phyloP scores from a whole-genome alignment of 2,329 filamentous ascomycete genomes.

The Aspergillus fumigatiaffinis region DNA sequence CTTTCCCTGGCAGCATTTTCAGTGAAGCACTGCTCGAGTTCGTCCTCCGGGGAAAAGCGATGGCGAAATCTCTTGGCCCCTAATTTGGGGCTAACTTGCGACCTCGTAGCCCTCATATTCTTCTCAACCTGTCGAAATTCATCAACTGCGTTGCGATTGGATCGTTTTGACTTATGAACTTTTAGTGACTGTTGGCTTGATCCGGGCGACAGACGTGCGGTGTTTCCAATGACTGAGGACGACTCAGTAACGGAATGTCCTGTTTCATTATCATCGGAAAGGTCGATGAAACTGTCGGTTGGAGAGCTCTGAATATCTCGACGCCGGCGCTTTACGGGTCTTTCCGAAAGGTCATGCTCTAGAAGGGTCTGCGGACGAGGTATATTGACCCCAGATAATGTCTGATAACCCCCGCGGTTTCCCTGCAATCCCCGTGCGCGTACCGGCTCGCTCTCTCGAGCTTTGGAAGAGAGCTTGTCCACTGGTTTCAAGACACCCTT shows the following conservation, averaged over 20 bases:
- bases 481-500: constrained; percentile 17
- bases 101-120: constrained; percentile 5
- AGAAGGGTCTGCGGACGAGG: constrained; percentile 9
- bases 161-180: constrained; percentile 2
- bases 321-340: constrained; percentile 29
- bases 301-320: constrained; percentile 13
- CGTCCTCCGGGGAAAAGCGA: constrained; percentile 7
- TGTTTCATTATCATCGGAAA: constrained; percentile 18
- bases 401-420: constrained; percentile 2
- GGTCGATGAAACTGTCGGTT: constrained; percentile 4
- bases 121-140: constrained; percentile 23
- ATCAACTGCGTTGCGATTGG: neutral
- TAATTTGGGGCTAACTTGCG: constrained; percentile 1
- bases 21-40: constrained; percentile 23
- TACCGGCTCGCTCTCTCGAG: constrained; percentile 31
- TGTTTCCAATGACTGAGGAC: constrained; percentile 6
- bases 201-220: constrained; percentile 16
- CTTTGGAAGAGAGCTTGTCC: constrained; percentile 22
- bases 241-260: constrained; percentile 3
- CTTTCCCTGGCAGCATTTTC: constrained; percentile 21
- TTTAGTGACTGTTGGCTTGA: constrained; percentile 16
- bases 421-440: constrained; percentile 20
- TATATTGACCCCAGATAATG: constrained; percentile 1
- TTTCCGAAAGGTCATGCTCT: constrained; percentile 16
- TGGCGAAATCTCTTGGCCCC: constrained; percentile 2